Conservation (phyloP, 108 stramenopile species). For the Skeletonema menzelii region DNA sequence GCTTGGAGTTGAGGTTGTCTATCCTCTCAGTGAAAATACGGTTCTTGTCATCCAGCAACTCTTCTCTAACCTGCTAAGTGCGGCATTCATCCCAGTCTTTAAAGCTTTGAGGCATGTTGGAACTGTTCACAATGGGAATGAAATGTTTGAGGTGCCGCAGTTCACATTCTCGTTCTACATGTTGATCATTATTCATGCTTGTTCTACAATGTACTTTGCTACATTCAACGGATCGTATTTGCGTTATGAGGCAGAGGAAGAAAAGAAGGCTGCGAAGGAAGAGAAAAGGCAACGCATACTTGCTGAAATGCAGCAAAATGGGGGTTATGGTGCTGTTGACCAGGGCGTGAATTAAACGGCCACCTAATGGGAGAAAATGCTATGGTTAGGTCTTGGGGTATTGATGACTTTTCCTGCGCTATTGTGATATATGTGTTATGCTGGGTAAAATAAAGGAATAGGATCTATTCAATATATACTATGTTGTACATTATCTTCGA, state of each 20-base stretch:
- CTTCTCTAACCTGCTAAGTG: slow-evolving; percentile 86
- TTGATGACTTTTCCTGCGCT: neutral
- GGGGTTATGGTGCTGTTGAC: slow-evolving; percentile 20
- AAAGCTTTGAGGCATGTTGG: slow-evolving; percentile 80
- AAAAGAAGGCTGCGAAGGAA: slow-evolving; percentile 52
- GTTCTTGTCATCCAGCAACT: slow-evolving; percentile 93
- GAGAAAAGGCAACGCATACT: slow-evolving; percentile 2
- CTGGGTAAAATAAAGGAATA: neutral
- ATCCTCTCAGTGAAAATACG: slow-evolving; percentile 86
- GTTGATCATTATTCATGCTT: slow-evolving; percentile 79
- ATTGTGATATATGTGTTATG: neutral
- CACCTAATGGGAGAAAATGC: neutral
- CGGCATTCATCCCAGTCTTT: slow-evolving; percentile 86
- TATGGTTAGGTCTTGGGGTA: neutral
- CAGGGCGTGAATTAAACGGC: neutral
- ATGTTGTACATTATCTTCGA: neutral
- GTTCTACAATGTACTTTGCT: slow-evolving; percentile 81
- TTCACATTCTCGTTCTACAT: slow-evolving; percentile 90
- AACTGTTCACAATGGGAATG: slow-evolving; percentile 29
- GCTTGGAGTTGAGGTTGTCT: slow-evolving; percentile 87
- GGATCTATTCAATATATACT: neutral
- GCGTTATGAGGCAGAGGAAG: slow-evolving; percentile 77
- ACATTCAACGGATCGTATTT: slow-evolving; percentile 87
- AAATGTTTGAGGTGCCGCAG: slow-evolving; percentile 59
- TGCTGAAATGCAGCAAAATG: slow-evolving; percentile 1